Evolutionary conservation across 257 asterid genomes (phyloP), one percentile per base, ranked within the genome.

Genomic region (Capsicum rhomboideum): DNA sequence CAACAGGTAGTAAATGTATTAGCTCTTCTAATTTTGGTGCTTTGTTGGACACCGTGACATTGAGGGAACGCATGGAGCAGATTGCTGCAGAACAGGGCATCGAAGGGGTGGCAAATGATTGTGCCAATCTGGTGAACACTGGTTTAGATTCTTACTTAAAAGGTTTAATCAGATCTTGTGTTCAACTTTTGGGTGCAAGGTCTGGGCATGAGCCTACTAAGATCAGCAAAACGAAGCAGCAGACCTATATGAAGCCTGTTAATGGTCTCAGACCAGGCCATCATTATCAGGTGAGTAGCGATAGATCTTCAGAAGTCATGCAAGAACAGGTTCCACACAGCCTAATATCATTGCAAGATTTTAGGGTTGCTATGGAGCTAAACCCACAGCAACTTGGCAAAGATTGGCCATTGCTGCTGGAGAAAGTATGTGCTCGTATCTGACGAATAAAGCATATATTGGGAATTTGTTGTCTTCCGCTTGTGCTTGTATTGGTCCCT

Each of bases 331-430:
- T 84, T 64, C 77, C 16, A 1, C 50, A 82, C 58, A n/a, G 72
- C 82, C 86, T 88, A 10, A 87, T 92, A 67, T 91, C 97, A 0
- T 89, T 94, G 91, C 93, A 89, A 89, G 98, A 94, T 71, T 91
- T 95, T 86, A 90, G 90, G 85, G 97, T 89, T 85, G 93, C 98
- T 63, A 92, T 95, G 99, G 98, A 93, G 92, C 86, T 94, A 87
- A 92, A 91, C 86, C 98, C 95, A 46, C 88, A 59, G 87, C 94
- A 90, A 88, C 97, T 94, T 29, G 99, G 98, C 16, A 95, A 92
- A 91, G 95, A 93, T 86, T 95, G 97, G 98, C 93, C 99, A 28
- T 85, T 92, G 89, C 90, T 92, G 85, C 90, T 94, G 71, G 99
- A 95, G 91, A 94, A 87, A 87, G 89, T 94, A 88, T 91, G 95